phyloP scores from a whole-genome alignment of 2,329 filamentous ascomycete genomes.

The Sclerotinia glacialis region DNA sequence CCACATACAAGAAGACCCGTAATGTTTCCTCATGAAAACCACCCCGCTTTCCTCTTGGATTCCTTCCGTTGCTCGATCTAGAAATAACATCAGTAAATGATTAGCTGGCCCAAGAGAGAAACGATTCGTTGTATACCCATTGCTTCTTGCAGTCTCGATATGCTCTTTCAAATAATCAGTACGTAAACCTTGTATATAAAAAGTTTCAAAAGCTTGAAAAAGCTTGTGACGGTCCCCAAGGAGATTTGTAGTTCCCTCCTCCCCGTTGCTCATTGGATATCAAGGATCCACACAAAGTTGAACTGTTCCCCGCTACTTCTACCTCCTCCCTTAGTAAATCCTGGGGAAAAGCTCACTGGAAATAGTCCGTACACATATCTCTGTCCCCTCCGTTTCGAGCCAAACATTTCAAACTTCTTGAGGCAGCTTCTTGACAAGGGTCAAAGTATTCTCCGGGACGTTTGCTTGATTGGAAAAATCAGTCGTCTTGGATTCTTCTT shows the following conservation, averaged over 20 bases:
- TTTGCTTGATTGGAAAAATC: slow-evolving; percentile 59
- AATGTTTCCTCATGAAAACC: slow-evolving; percentile 30
- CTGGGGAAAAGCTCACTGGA: slow-evolving; percentile 64
- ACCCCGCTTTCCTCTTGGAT: slow-evolving; percentile 42
- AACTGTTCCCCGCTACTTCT: neutral
- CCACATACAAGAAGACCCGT: neutral
- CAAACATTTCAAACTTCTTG: slow-evolving; percentile 81
- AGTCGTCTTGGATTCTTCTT: neutral
- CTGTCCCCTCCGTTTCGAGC: slow-evolving; percentile 84
- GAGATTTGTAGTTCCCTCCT: neutral
- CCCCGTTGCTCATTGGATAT: neutral
- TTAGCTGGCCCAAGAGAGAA: neutral
- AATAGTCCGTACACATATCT: slow-evolving; percentile 91
- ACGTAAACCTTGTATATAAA: neutral
- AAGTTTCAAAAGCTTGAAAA: neutral
- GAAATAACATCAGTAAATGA: slow-evolving; percentile 4
- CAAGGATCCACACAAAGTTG: slow-evolving; percentile 14
- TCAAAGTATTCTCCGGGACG: slow-evolving; percentile 86
- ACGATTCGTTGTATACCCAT: slow-evolving; percentile 65
- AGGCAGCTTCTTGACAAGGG: slow-evolving; percentile 89
- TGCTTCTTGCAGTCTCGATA: slow-evolving; percentile 93
- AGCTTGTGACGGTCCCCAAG: neutral
- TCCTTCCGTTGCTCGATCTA: slow-evolving; percentile 48
- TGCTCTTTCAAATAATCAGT: slow-evolving; percentile 59
- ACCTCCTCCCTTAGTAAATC: neutral